Percentiles rank a stretch among this genome's conserved stretches.
These are phyloP conservation scores for Termitomyces bulborhizus DNA, from an alignment of 768 basidiomycete species.

Conservation along the genomic window DNA sequence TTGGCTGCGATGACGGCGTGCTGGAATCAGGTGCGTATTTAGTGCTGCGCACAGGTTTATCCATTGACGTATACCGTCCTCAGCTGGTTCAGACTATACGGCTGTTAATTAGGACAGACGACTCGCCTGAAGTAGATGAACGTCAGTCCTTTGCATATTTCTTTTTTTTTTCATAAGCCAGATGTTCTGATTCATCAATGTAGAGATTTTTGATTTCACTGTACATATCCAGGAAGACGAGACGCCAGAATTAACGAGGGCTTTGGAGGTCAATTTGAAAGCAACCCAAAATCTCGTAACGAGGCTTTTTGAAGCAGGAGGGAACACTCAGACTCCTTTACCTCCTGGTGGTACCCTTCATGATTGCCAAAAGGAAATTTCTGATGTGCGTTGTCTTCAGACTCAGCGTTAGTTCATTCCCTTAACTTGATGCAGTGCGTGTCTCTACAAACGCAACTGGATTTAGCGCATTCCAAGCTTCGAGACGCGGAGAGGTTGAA, in stretches of 20 bases:
- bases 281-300: constrained; percentile 56
- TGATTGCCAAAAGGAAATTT: constrained; percentile 47
- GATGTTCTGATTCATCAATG: neutral
- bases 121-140: constrained; percentile 35
- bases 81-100: constrained; percentile 67
- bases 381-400: constrained; percentile 43
- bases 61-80: neutral
- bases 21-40: constrained; percentile 62
- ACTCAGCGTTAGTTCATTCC: constrained; percentile 5
- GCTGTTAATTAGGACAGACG: constrained; percentile 47
- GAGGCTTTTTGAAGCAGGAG: constrained; percentile 44
- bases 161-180: neutral
- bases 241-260: constrained; percentile 30
- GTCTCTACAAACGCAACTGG: constrained; percentile 53
- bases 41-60: constrained; percentile 2
- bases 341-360: constrained; percentile 33
- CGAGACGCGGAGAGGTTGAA: constrained; percentile 43
- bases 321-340: constrained; percentile 24
- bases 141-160: constrained; percentile 34
- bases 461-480: constrained; percentile 41
- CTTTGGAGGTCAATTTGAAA: constrained; percentile 48
- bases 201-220: constrained; percentile 44
- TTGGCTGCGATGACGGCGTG: constrained; percentile 71
- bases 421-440: constrained; percentile 36
- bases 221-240: constrained; percentile 32